A percentile compares a stretch with the other conserved stretches of the same genome.
These are phyloP conservation scores for Mycena albidolilacea DNA, from an alignment of 768 basidiomycete genomes.

Conservation along the genomic window DNA sequence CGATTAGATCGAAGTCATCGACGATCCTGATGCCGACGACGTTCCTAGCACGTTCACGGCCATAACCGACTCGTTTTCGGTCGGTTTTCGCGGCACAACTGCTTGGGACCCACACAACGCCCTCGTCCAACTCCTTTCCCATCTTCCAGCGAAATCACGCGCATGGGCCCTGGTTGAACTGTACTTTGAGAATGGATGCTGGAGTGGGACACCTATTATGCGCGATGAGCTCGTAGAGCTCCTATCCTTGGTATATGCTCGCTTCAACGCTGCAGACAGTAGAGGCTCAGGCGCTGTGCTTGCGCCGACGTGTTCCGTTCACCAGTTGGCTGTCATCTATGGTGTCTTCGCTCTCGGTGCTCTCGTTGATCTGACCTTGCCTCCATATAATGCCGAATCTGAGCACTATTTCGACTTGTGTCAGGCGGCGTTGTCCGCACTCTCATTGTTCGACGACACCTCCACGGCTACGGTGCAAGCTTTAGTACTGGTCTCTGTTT, in stretches of 20 bases:
- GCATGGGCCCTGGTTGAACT: slow-evolving; percentile 10
- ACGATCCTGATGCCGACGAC: background rate
- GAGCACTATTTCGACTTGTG: slow-evolving; percentile 20
- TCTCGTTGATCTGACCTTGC: slow-evolving; percentile 21
- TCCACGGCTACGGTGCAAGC: slow-evolving; percentile 4
- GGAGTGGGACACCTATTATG: slow-evolving; percentile 21
- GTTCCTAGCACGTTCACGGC: background rate
- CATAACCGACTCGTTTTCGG: slow-evolving; percentile 4
- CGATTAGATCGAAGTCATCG: background rate
- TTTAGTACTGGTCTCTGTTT: background rate
- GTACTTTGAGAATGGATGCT: slow-evolving; percentile 17
- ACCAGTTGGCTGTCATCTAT: slow-evolving; percentile 17
- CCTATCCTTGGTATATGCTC: background rate
- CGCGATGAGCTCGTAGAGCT: slow-evolving; percentile 6
- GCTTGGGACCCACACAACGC: slow-evolving; percentile 4
- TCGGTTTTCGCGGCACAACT: background rate
- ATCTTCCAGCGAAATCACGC: background rate
- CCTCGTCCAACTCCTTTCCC: background rate
- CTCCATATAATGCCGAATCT: background rate
- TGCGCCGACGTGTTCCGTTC: background rate
- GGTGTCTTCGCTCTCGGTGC: slow-evolving; percentile 15
- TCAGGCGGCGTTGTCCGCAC: slow-evolving; percentile 2
- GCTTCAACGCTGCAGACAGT: background rate
- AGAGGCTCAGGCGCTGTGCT: background rate
- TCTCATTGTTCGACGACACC: background rate